phyloP scores from a whole-genome alignment of 768 basidiomycete genomes.

The Hericium alpestre region DNA sequence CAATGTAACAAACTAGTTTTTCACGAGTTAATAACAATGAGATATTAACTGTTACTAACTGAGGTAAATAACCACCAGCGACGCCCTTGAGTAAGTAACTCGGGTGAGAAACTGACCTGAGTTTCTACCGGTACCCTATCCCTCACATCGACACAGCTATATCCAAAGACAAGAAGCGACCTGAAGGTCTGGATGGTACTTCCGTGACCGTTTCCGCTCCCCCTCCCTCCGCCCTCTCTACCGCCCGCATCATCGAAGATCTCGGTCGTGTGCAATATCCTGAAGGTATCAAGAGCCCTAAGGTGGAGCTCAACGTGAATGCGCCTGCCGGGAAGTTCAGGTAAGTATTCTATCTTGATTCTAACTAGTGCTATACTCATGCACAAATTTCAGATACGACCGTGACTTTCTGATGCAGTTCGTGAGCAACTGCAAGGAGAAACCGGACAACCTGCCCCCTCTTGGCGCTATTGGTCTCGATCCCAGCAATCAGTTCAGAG shows the following conservation, averaged over 20 bases:
- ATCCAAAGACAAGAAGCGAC: constrained; percentile 40
- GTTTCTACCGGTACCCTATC: too few species aligned
- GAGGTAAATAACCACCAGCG: too few species aligned
- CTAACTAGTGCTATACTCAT: neutral
- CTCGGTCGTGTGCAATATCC: constrained; percentile 72
- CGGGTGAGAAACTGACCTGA: too few species aligned
- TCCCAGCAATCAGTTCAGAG: constrained; percentile 49
- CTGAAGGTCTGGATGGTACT: constrained; percentile 65
- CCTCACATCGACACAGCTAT: constrained; percentile 62
- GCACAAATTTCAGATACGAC: constrained; percentile 60
- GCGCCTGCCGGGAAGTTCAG: constrained; percentile 85
- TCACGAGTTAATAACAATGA: too few species aligned
- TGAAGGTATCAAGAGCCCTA: constrained; percentile 71
- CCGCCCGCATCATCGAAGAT: constrained; percentile 80
- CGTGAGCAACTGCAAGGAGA: constrained; percentile 89
- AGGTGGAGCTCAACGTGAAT: constrained; percentile 72
- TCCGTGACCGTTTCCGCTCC: constrained; percentile 33
- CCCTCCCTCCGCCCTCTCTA: constrained; percentile 59
- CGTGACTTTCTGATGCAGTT: constrained; percentile 97
- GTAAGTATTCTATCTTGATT: constrained; percentile 26
- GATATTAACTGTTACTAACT: too few species aligned
- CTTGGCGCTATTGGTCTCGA: constrained; percentile 89
- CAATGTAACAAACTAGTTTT: too few species aligned
- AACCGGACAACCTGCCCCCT: constrained; percentile 81
- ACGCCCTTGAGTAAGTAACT: too few species aligned